Evolutionary conservation across 164 flowering plant genomes (phyloP).

Genomic region (Sextonia rubra): DNA sequence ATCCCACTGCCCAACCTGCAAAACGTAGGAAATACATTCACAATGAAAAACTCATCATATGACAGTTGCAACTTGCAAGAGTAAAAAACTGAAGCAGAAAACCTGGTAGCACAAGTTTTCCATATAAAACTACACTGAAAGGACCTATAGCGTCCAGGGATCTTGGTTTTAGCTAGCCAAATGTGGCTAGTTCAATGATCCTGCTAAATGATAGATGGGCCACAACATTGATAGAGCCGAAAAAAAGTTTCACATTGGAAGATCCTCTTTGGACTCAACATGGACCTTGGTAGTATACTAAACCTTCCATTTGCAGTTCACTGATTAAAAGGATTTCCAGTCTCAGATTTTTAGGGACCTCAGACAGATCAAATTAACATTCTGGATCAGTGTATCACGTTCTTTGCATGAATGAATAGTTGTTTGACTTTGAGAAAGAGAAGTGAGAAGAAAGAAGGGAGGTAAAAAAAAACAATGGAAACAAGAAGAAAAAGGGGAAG

Average conservation of each 20-base stretch:
- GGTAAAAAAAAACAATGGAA: no score
- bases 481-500: no score
- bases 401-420: neutral
- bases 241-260: neutral
- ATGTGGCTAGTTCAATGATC: neutral
- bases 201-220: neutral
- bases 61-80: neutral
- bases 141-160: neutral
- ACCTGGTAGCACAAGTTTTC: neutral
- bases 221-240: neutral
- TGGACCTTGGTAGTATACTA: neutral
- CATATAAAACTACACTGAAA: no score
- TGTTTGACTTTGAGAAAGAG: no score
- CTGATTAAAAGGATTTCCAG: neutral
- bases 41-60: neutral
- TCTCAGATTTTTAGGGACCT: neutral
- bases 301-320: neutral
- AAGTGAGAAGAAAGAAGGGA: no score
- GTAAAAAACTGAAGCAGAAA: neutral
- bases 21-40: conserved; percentile 2
- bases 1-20: conserved; percentile 79
- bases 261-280: neutral
- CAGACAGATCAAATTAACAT: neutral
- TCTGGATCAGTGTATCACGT: neutral
- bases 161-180: neutral